Base-by-base conservation (phyloP, 371 early-diverging fungal genomes). In the Rhizomucor pusillus region DNA sequence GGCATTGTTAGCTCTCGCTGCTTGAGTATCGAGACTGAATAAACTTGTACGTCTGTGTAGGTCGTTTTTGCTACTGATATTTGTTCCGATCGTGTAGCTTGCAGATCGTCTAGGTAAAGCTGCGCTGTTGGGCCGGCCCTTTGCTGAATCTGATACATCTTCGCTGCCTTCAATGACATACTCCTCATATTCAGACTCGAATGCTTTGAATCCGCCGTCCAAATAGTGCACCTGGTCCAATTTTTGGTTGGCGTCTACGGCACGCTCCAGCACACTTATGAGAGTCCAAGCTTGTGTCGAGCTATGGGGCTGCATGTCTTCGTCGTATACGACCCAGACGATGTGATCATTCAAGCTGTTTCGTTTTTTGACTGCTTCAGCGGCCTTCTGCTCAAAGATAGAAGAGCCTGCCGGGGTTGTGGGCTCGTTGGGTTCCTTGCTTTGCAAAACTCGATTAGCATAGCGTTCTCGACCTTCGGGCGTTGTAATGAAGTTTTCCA, bases 401-500 rank as follows among this genome's bases (percentile, higher is more conserved):
- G 66, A 59, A 2, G 52, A 22, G 9, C 50, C 10, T 10, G 45
- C 40, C 5, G 43, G 10, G 53, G 23, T 5, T 3, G 36, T 16
- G 23, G 40, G 9, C 18, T 47, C 25, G 1, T 34, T 50, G 0
- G 2, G n/a, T 16, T 22, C 43, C 18, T 44, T 22, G 37, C 50
- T 18, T 25, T 45, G 47, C 46, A 34, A 35, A 29, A 43, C 47
- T 37, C 19, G 52, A 16, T 22, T 60, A 10, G 25, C 29, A 12
- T 74, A 84, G 1, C 66, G 56, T 12, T 79, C 79, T 43, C 76
- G 65, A 43, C 82, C 82, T 59, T 83, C 80, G 0, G 80, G 62
- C 20, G 84, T 83, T 0, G 85, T 85, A 45, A 85, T 81, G 49
- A 85, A 85, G 36, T 80, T 81, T 51, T 81, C 82, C 20, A 85